phyloP scores from a whole-genome alignment of 768 basidiomycete genomes.

The Pleurotus pulmonarius region DNA sequence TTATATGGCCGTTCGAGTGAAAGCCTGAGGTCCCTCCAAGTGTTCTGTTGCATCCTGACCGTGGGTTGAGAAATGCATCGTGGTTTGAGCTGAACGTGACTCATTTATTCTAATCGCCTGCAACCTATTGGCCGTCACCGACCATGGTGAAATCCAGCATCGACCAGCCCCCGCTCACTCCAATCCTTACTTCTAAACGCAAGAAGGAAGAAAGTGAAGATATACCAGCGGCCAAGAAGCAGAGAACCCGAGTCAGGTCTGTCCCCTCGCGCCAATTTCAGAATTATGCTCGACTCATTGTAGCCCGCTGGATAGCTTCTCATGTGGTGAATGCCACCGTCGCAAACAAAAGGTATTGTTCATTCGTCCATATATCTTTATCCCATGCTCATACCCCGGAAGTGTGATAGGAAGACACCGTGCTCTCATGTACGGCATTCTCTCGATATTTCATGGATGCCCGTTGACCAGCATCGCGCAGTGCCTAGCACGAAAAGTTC shows the following conservation, averaged over 20 bases:
- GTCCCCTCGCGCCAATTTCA: slow-evolving; percentile 13
- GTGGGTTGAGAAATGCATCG: background rate
- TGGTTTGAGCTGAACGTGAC: background rate
- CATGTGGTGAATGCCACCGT: slow-evolving; percentile 85
- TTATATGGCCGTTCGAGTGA: slow-evolving; percentile 81
- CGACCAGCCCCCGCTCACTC: slow-evolving; percentile 19
- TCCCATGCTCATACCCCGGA: slow-evolving; percentile 14
- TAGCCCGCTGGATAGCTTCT: slow-evolving; percentile 48
- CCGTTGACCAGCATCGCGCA: slow-evolving; percentile 24
- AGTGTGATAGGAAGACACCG: slow-evolving; percentile 86
- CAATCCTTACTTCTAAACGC: slow-evolving; percentile 41
- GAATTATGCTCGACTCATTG: slow-evolving; percentile 59
- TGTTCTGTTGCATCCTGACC: slow-evolving; percentile 26
- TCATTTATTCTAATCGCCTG: slow-evolving; percentile 2
- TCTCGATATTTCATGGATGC: slow-evolving; percentile 8
- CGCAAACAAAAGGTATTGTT: slow-evolving; percentile 75
- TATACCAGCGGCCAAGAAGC: slow-evolving; percentile 51
- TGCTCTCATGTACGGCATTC: slow-evolving; percentile 68
- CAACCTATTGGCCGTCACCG: background rate
- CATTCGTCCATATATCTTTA: no score
- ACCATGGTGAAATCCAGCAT: slow-evolving; percentile 36
- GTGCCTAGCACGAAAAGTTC: slow-evolving; percentile 84
- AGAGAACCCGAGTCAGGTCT: slow-evolving; percentile 75
- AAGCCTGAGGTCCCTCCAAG: slow-evolving; percentile 59
- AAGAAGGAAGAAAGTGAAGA: slow-evolving; percentile 67